These are phyloP conservation scores for Nakaseomyces uthaithaninus DNA, from an alignment of 1,139 yeast genomes.

Conservation along the genomic window DNA sequence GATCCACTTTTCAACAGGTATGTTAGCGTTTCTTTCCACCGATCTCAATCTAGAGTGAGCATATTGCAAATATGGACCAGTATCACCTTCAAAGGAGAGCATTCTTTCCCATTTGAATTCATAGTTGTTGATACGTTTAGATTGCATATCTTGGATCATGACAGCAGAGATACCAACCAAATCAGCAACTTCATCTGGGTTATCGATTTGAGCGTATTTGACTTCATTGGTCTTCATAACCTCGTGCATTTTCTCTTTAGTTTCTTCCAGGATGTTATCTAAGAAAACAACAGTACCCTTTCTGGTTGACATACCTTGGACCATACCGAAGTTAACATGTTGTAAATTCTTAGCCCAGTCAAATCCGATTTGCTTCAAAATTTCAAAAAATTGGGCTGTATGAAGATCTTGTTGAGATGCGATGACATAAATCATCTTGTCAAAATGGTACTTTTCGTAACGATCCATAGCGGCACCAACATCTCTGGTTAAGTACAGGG, in stretches of 20 bases:
- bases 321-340: constrained; percentile 96
- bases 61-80: constrained; percentile 97
- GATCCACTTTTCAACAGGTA: constrained; percentile 37
- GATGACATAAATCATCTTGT: constrained; percentile 92
- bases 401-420: constrained; percentile 96
- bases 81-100: constrained; percentile 98
- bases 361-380: constrained; percentile 83
- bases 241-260: constrained; percentile 92
- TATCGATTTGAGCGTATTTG: constrained; percentile 87
- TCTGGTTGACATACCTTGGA: constrained; percentile 97
- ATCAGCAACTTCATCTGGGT: constrained; percentile 95
- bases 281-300: constrained; percentile 97
- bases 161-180: constrained; percentile 94
- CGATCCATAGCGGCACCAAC: constrained; percentile 96
- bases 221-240: constrained; percentile 91
- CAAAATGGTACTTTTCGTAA: constrained; percentile 74
- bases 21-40: constrained; percentile 67
- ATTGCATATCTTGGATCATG: constrained; percentile 98
- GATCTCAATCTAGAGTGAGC: constrained; percentile 97
- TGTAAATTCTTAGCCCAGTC: constrained; percentile 76
- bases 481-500: constrained; percentile 90
- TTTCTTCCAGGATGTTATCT: constrained; percentile 88
- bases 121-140: constrained; percentile 93
- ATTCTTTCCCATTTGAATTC: constrained; percentile 97
- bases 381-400: constrained; percentile 88